Evolutionary conservation across 768 basidiomycete genomes (phyloP), one percentile per base, ranked within the genome.

Genomic region (Calocybe indica): DNA sequence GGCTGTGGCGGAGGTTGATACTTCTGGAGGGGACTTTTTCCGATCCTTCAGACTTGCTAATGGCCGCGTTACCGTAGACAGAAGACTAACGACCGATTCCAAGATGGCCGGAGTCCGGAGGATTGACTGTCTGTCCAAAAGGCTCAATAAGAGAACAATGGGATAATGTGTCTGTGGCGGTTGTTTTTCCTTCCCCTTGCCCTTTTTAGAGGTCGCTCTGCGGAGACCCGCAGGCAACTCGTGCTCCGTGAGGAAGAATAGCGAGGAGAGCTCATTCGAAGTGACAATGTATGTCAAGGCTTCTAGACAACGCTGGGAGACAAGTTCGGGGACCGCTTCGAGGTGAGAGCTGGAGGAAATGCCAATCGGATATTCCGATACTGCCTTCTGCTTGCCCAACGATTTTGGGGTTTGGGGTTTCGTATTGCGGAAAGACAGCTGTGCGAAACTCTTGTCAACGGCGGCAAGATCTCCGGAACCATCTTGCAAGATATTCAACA

Each of bases 161-260:
- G 95, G 95, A 62, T 87, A 96, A 55, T 94, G 87, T 0, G 85
- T 85, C 58, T 88, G 87, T 0, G 86, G 73, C 2, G 71, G 69
- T 55, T 84, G 85, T 58, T 88, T 92, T 61, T 97, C 94, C 64
- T 96, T 97, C 14, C 92, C 94, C 66, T 96, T 97, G 7, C 92
- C 93, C 65, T 96, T 96, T 66, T 87, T 90, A 13, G 79, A 78
- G 6, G 75, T 66, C 9, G 73, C 64, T 54, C 82, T 79, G 52
- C 82, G 81, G 11, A 94, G 74, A 39, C 87, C 85, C n/a, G 74
- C 75, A 5, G 88, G 85, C 32, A 92, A 72, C 54, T 99, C 96
- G 55, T 97, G 92, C 64, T 99, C 96, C 1, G 85, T 89, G 50
- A 99, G 74, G 81, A 99, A 98, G 76, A 94, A 98, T 12, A 91